phyloP scores from a whole-genome alignment of 2,329 filamentous ascomycete species.

The Stromatinia cepivora region DNA sequence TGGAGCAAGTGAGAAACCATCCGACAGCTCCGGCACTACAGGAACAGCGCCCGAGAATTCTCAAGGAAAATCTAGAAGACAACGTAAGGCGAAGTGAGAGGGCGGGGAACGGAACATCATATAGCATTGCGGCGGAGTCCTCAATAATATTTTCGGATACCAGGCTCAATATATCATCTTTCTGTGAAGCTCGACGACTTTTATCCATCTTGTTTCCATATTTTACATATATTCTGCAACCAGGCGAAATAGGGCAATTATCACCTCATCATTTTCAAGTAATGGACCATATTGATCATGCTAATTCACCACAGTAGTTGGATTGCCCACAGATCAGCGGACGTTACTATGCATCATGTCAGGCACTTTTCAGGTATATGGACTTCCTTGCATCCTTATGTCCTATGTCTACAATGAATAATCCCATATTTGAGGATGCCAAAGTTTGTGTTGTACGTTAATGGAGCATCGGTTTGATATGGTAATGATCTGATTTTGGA shows the following conservation, averaged over 20 bases:
- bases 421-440: neutral
- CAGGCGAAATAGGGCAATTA: neutral
- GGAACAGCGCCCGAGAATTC: slow-evolving; percentile 41
- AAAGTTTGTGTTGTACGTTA: neutral
- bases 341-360: neutral
- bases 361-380: neutral
- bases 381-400: neutral
- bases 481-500: neutral
- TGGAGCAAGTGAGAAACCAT: slow-evolving; percentile 26
- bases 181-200: neutral
- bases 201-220: neutral
- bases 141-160: slow-evolving; percentile 2
- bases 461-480: neutral
- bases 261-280: neutral
- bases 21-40: slow-evolving; percentile 41
- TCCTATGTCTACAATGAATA: neutral
- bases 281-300: neutral
- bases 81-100: slow-evolving; percentile 36
- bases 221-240: neutral
- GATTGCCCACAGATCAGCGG: neutral
- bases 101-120: neutral
- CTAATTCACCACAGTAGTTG: neutral
- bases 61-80: slow-evolving; percentile 36
- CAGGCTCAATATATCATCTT: neutral
- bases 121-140: slow-evolving; percentile 20